A percentile compares a stretch with the other conserved stretches of the same genome.
These are phyloP conservation scores for Fraxinus anomala DNA, from an alignment of 257 asterid species.

Conservation along the genomic window DNA sequence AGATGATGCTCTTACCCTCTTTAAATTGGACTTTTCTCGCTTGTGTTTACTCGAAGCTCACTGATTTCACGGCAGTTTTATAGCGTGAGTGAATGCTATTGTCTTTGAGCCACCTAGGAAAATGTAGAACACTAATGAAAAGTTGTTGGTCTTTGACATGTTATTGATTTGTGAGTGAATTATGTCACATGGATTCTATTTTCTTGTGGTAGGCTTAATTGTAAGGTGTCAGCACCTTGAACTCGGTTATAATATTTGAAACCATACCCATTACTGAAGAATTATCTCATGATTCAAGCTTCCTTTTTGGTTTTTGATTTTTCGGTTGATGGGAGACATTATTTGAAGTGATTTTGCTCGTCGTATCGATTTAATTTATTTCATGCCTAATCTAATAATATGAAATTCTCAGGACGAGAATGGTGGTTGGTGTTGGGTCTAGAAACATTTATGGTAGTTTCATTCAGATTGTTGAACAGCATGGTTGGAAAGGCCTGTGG, in stretches of 20 bases:
- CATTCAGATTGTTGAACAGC: constrained; percentile 70
- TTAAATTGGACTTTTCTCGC: not conserved
- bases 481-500: constrained; percentile 97
- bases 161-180: not conserved
- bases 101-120: not conserved
- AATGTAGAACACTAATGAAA: not conserved
- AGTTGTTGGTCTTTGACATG: not conserved
- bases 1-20: not conserved
- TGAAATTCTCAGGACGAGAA: constrained; percentile 79
- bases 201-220: not conserved
- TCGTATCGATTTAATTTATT: not conserved
- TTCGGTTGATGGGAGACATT: not conserved
- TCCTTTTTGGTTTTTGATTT: not conserved
- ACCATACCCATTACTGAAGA: not conserved
- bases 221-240: not conserved
- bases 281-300: not conserved
- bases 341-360: not conserved
- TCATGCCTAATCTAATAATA: constrained; percentile 22
- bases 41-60: not conserved
- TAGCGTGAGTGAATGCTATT: not conserved
- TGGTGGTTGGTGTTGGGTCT: constrained; percentile 96
- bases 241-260: not conserved
- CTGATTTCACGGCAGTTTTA: not conserved
- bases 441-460: constrained; percentile 75
- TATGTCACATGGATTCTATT: not conserved